Base-by-base conservation (phyloP, 179 eudicot species). In the Patellifolia procumbens region DNA sequence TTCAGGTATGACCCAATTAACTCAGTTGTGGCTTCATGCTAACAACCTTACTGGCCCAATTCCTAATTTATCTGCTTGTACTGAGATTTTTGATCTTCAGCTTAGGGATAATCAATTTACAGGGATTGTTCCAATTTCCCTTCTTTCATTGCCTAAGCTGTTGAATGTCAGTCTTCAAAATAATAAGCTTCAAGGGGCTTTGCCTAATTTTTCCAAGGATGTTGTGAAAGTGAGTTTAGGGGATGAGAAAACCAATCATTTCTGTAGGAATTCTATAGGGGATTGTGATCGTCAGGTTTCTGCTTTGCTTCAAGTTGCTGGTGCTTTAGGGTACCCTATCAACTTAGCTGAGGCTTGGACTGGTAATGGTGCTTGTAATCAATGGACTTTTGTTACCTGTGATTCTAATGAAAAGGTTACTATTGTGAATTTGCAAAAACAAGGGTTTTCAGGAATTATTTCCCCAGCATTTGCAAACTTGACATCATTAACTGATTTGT, bases 131-230 rank as follows among this genome's bases (percentile, higher is more conserved):
- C 95, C 93, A 0, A 5, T 17, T 0, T 82, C 97, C 0, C 20
- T 92, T 28, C 64, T 53, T 20, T 3, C 45, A 0, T 63, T 92
- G 22, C 86, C 88, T 0, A 86, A 71, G 11, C 65, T 92, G 53
- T 42, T 37, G 28, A 92, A 87, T 59, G 52, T 92, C 24, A 79
- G 89, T 0, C 42, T 92, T 69, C 82, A 85, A 74, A 92, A 92
- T 72, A 90, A 92, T 51, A 80, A 83, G 43, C 76, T 92, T 43
- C 97, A 92, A 72, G 97, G 97, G 8, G 88, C 89, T 0, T 1
- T 76, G 17, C 97, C 95, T 0, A 83, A 16, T 28, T 92, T 92
- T 48, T 49, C 78, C 0, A 10, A 48, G 0, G 20, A 68, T 22
- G 84, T 76, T n/a, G 86, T 80, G 35, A 52, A 37, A 0, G 86